phyloP scores from a whole-genome alignment of 2,329 filamentous ascomycete species.

The Fonsecaea nubica region DNA sequence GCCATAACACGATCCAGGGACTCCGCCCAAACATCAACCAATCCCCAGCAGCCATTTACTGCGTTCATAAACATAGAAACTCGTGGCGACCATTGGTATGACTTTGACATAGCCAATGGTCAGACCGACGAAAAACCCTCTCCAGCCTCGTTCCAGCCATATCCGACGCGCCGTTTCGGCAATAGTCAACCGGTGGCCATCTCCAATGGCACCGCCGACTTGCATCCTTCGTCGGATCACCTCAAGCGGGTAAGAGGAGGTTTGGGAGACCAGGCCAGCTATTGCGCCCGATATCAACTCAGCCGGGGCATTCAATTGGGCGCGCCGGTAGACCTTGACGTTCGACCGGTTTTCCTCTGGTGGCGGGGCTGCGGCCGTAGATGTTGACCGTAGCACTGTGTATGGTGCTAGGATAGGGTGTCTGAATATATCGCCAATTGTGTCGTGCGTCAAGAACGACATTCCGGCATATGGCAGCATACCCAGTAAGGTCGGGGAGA shows the following conservation, averaged over 20 bases:
- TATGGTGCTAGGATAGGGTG: conserved; percentile 69
- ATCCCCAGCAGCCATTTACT: conserved; percentile 71
- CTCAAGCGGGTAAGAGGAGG: conserved; percentile 90
- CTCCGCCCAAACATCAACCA: conserved; percentile 21
- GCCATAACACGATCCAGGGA: background rate
- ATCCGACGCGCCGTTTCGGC: conserved; percentile 79
- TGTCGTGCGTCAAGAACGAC: conserved; percentile 95
- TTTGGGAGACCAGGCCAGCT: conserved; percentile 88
- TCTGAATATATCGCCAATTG: conserved; percentile 81
- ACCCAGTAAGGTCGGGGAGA: conserved; percentile 84
- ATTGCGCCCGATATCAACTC: conserved; percentile 84
- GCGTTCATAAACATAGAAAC: conserved; percentile 72
- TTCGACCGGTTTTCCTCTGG: conserved; percentile 41
- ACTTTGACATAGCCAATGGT: conserved; percentile 96
- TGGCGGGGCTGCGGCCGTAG: conserved; percentile 42
- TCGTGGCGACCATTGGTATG: conserved; percentile 81
- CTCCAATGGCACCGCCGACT: conserved; percentile 90
- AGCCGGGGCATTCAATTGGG: conserved; percentile 80
- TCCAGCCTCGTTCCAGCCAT: conserved; percentile 73
- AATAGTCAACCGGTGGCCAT: conserved; percentile 79
- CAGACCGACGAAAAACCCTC: conserved; percentile 89
- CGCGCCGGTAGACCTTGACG: conserved; percentile 61
- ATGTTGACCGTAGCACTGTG: conserved; percentile 72
- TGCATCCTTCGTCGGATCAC: conserved; percentile 94
- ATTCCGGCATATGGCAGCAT: conserved; percentile 98